A percentile compares a stretch with the other conserved stretches of the same genome.
These are phyloP conservation scores for Solanum pinnatisectum DNA, from an alignment of 257 asterid species.

Conservation along the genomic window DNA sequence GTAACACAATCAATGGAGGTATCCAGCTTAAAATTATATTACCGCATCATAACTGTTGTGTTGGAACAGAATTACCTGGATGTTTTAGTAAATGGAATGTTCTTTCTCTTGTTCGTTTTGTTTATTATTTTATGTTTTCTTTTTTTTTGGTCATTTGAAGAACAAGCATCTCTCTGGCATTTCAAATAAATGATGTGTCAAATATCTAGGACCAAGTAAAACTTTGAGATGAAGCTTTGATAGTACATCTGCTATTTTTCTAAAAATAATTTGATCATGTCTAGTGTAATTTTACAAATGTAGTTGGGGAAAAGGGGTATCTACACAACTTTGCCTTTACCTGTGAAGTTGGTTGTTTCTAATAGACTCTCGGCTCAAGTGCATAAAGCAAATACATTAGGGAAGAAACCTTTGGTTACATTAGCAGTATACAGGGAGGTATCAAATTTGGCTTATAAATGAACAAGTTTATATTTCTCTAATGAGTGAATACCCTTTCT, in stretches of 20 bases:
- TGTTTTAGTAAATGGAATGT: background rate
- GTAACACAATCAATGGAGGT: background rate
- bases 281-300: background rate
- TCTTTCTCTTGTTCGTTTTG: background rate
- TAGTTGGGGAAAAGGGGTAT: background rate
- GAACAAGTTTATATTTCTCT: background rate
- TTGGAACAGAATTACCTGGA: background rate
- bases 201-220: background rate
- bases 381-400: background rate
- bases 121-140: background rate
- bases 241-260: background rate
- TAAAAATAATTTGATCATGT: background rate
- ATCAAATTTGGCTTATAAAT: background rate
- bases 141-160: background rate
- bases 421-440: background rate
- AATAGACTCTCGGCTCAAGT: background rate
- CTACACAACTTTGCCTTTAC: background rate
- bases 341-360: background rate
- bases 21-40: background rate
- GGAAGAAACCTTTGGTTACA: background rate
- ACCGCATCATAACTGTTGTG: background rate
- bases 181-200: background rate
- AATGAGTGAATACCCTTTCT: background rate
- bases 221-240: background rate
- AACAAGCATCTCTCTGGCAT: background rate